A percentile compares a stretch with the other conserved stretches of the same genome.
These are phyloP conservation scores for Phyllosticta citriasiana DNA, from an alignment of 2,329 filamentous ascomycete species.

Conservation along the genomic window DNA sequence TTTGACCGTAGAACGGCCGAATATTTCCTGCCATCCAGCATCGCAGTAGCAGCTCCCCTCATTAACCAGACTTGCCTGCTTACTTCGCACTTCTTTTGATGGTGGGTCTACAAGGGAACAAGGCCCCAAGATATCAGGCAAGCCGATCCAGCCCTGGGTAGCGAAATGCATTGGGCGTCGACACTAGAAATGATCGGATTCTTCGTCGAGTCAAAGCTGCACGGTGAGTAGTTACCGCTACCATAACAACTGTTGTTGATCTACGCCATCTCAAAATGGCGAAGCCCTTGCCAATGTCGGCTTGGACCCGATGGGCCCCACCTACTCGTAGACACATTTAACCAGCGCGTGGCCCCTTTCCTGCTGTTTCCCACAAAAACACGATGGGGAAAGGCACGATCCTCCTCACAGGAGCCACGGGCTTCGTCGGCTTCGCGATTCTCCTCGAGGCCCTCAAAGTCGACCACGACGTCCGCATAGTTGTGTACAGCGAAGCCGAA, in stretches of 20 bases:
- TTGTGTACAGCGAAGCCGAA: conserved; percentile 16
- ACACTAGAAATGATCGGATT: too few species aligned
- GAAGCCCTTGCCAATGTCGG: not conserved
- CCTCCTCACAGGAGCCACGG: conserved; percentile 25
- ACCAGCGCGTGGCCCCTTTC: not conserved
- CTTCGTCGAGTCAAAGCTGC: too few species aligned
- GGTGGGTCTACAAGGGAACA: too few species aligned
- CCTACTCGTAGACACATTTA: not conserved
- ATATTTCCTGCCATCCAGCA: too few species aligned
- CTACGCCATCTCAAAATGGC: not conserved
- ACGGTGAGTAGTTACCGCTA: too few species aligned
- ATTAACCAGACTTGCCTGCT: too few species aligned
- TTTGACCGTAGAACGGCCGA: too few species aligned
- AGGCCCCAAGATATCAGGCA: too few species aligned
- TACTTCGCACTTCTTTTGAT: too few species aligned
- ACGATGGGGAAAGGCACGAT: conserved; percentile 8
- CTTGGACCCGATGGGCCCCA: not conserved
- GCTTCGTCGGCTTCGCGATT: conserved; percentile 23
- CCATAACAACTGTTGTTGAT: not conserved
- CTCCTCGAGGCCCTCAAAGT: conserved; percentile 18
- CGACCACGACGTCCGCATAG: conserved; percentile 22
- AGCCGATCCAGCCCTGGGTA: too few species aligned
- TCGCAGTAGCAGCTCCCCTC: too few species aligned
- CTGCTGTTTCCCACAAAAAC: not conserved
- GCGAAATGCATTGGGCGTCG: too few species aligned